Conservation (phyloP, 2,329 filamentous ascomycete species). For the Aspergillus sp. region DNA sequence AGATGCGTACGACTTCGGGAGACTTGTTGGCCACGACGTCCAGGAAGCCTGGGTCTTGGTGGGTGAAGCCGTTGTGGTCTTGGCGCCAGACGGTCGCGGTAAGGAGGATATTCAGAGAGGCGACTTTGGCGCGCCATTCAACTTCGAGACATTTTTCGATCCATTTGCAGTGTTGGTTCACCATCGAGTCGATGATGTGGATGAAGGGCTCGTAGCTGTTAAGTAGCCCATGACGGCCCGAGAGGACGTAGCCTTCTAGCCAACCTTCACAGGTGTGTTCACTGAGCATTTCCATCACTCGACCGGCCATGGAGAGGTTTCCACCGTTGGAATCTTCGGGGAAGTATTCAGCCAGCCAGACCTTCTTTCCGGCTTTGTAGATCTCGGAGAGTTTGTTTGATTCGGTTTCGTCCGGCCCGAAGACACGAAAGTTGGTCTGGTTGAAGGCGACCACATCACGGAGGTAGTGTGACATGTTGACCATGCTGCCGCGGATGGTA, state of each 20-base stretch:
- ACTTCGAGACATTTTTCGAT: constrained; percentile 80
- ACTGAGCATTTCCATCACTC: constrained; percentile 82
- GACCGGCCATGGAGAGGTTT: constrained; percentile 67
- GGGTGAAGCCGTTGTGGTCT: constrained; percentile 82
- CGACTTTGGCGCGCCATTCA: constrained; percentile 71
- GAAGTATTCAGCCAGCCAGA: constrained; percentile 78
- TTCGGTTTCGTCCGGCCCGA: constrained; percentile 78
- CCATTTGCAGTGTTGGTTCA: constrained; percentile 86
- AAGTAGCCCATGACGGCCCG: constrained; percentile 72
- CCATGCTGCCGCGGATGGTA: constrained; percentile 65
- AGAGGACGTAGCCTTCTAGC: constrained; percentile 77
- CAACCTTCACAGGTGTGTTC: constrained; percentile 80
- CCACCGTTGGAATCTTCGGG: constrained; percentile 74
- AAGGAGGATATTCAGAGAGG: constrained; percentile 77
- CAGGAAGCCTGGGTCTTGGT: constrained; percentile 78
- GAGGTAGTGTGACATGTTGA: constrained; percentile 67
- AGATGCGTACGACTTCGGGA: constrained; percentile 77
- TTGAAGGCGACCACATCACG: constrained; percentile 69
- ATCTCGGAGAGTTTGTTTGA: constrained; percentile 75
- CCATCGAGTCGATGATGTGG: constrained; percentile 82
- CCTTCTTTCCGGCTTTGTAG: constrained; percentile 75
- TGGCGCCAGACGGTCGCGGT: constrained; percentile 80
- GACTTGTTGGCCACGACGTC: constrained; percentile 79
- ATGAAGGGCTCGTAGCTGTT: constrained; percentile 85
- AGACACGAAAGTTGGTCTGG: constrained; percentile 69